Base-by-base conservation (phyloP, 2,329 filamentous ascomycete species). In the Beauveria brongniartii region DNA sequence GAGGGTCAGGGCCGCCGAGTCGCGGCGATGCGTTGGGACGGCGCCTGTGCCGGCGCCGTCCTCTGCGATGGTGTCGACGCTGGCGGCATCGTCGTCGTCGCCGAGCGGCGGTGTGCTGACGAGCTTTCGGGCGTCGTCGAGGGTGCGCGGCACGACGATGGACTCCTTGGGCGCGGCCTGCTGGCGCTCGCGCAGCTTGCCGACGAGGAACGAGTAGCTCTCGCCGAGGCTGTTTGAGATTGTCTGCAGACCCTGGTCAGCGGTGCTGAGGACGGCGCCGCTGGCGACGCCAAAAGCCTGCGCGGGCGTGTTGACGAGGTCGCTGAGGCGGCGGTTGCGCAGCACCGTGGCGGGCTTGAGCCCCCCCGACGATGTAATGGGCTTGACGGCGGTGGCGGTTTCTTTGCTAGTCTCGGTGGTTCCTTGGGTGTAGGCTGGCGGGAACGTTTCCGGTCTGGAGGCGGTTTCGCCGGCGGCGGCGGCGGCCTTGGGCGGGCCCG, bases 141-240 rank as follows among this genome's bases (percentile, higher is more conserved):
- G 78, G 1, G 94, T 99, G 68, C 91, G 93, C 1, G 94, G 94
- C 0, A 96, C 81, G 7, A 85, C 75, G 2, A 86, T 80, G 18
- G 81, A 76, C 26, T 75, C 72, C 30, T 70, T 69, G 9, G 73
- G 69, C 70, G 40, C 43, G 26, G 14, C 40, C 40, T 59, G 37
- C 37, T 84, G 76, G 67, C 86, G 80, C 71, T 96, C 92, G 64
- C 89, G 91, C 22, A 97, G 80, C 66, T 92, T 90, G 18, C 93
- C 93, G 59, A 99, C 85, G 26, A 99, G 78, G 71, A 97, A 96
- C 63, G 92, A 94, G 75, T 97, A 95, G 71, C 92, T 97, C 69
- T 91, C 92, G 63, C 93, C 92, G 4, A 97, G 78, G 53, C 91
- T 95, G 69, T 83, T 92, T 64, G 93, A 90, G 66, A 99, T 96